Conservation (phyloP, 2,329 filamentous ascomycete species). For the Fusarium sp. region DNA sequence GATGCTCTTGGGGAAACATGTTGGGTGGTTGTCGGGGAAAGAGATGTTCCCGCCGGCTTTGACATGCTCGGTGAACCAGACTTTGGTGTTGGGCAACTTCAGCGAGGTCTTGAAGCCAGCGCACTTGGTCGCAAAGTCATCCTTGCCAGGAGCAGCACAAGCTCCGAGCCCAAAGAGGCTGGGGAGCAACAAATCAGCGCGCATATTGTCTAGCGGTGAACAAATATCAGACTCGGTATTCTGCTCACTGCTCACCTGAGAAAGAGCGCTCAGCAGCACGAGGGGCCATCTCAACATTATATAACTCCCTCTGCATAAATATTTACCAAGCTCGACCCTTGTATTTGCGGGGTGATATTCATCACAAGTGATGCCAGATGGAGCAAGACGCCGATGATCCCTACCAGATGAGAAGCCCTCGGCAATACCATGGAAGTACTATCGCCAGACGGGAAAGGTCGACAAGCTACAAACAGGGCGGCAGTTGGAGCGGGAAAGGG, state of each 20-base stretch:
- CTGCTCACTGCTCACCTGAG: not conserved
- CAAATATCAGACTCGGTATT: conserved; percentile 9
- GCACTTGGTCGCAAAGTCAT: conserved; percentile 33
- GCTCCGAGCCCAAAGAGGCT: conserved; percentile 20
- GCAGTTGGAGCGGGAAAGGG: conserved; percentile 20
- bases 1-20: conserved; percentile 28
- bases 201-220: conserved; percentile 12
- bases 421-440: conserved; percentile 6
- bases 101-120: conserved; percentile 25
- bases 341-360: not conserved
- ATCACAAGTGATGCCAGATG: not conserved
- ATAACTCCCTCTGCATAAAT: conserved; percentile 25
- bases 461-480: not conserved
- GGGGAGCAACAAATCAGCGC: conserved; percentile 15
- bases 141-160: conserved; percentile 11
- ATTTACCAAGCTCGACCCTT: conserved; percentile 3
- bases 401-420: conserved; percentile 1
- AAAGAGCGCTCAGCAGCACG: not conserved
- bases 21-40: conserved; percentile 32
- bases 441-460: not conserved
- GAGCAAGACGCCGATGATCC: conserved; percentile 13
- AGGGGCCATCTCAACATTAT: conserved; percentile 11
- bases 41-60: conserved; percentile 26
- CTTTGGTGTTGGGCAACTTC: conserved; percentile 33
- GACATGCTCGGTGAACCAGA: conserved; percentile 41